A percentile compares a stretch with the other conserved stretches of the same genome.
phyloP scores from a whole-genome alignment of 106 monocot genomes.

The Dendrobium officinale region DNA sequence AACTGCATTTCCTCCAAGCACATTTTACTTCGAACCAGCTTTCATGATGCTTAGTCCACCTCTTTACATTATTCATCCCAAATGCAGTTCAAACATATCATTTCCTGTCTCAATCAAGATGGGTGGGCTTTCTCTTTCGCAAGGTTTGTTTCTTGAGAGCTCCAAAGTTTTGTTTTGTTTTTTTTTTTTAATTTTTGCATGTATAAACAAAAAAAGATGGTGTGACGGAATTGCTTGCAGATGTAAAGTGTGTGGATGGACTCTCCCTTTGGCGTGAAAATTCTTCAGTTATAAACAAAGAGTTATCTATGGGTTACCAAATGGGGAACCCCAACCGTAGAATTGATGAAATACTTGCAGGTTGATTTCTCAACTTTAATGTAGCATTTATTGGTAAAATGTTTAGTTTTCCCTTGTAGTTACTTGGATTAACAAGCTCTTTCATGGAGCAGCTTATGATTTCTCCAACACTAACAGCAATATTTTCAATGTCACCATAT shows the following conservation, averaged over 20 bases:
- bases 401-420: neutral
- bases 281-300: constrained; percentile 43
- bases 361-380: constrained; percentile 18
- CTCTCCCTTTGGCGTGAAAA: constrained; percentile 43
- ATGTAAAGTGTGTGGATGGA: constrained; percentile 42
- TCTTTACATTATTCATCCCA: constrained; percentile 17
- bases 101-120: constrained; percentile 6
- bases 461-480: constrained; percentile 30
- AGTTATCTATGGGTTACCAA: constrained; percentile 36
- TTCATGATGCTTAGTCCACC: neutral
- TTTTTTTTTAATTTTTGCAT: neutral
- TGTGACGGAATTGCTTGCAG: constrained; percentile 11
- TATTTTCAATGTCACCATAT: constrained; percentile 18
- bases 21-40: constrained; percentile 3
- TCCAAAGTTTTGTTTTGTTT: neutral
- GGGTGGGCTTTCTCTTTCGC: neutral
- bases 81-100: constrained; percentile 13
- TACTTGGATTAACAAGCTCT: neutral
- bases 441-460: constrained; percentile 34
- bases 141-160: neutral
- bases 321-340: constrained; percentile 25
- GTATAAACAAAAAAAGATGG: neutral
- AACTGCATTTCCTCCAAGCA: neutral
- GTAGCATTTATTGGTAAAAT: neutral
- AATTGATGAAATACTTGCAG: constrained; percentile 46